Evolutionary conservation across 2,329 filamentous ascomycete genomes (phyloP).

Genomic region (Nothophaeocryptopus gaeumannii): DNA sequence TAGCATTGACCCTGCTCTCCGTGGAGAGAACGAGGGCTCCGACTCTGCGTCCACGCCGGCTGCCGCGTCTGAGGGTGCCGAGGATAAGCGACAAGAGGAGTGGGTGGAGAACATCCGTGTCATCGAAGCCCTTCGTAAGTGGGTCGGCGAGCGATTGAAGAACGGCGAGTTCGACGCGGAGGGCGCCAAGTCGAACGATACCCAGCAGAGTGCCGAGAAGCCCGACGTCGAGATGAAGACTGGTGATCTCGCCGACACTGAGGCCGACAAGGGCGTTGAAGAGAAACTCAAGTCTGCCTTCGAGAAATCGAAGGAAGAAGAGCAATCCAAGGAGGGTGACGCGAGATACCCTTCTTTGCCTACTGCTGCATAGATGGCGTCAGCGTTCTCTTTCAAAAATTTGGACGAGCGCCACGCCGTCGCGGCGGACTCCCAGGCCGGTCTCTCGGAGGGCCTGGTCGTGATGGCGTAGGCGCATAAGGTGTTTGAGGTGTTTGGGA

Average conservation of each 20-base stretch:
- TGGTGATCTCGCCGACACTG: background rate
- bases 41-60: conserved; percentile 30
- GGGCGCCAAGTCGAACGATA: conserved; percentile 18
- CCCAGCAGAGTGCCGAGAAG: conserved; percentile 17
- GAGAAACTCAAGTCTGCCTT: conserved; percentile 25
- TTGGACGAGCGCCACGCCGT: too few species aligned
- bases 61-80: conserved; percentile 32
- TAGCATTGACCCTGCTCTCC: conserved; percentile 39
- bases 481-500: too few species aligned
- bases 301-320: conserved; percentile 17
- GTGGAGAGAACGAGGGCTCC: conserved; percentile 32
- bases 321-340: conserved; percentile 10
- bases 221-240: conserved; percentile 18
- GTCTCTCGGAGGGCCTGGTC: too few species aligned
- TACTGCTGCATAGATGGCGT: conserved; percentile 9
- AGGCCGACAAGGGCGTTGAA: conserved; percentile 25
- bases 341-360: conserved; percentile 25
- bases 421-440: too few species aligned
- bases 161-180: conserved; percentile 50
- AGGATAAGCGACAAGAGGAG: conserved; percentile 49
- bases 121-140: conserved; percentile 58
- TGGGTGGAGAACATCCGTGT: conserved; percentile 66
- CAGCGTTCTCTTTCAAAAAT: too few species aligned
- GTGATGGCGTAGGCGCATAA: too few species aligned
- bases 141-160: conserved; percentile 56